A percentile compares a stretch with the other conserved stretches of the same genome.
phyloP scores from a whole-genome alignment of 202 grass and related monocot genomes.

The Schoenoplectus tabernaemontani region DNA sequence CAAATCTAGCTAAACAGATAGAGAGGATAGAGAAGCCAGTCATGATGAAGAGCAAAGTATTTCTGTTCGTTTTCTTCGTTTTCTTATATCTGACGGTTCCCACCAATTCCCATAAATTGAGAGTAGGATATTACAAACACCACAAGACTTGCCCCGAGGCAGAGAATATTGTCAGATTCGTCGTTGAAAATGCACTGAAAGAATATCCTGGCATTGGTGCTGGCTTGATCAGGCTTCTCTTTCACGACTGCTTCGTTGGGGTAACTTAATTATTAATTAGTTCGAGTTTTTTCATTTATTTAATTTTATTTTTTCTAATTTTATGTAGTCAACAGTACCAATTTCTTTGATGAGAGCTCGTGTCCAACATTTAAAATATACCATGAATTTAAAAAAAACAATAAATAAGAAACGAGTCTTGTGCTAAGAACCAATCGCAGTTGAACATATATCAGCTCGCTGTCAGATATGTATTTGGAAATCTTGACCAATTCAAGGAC shows the following conservation, averaged over 20 bases:
- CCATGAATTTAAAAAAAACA: no score
- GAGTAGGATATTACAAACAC: conserved; percentile 28
- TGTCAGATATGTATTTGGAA: no score
- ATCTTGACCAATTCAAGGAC: no score
- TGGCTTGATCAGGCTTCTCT: conserved; percentile 54
- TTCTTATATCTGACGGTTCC: background rate
- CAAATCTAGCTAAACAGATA: background rate
- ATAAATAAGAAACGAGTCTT: no score
- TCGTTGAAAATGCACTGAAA: conserved; percentile 18
- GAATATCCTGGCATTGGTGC: conserved; percentile 29
- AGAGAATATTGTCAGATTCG: conserved; percentile 24
- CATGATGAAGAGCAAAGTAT: background rate
- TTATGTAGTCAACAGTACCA: no score
- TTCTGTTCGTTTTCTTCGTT: background rate
- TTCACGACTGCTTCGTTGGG: conserved; percentile 79
- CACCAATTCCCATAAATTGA: background rate
- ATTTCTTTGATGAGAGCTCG: no score
- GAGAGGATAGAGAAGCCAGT: background rate
- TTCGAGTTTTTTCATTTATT: background rate
- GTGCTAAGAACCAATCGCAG: no score
- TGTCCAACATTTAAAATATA: no score
- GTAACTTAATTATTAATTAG: background rate
- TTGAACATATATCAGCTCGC: no score
- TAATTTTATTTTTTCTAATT: background rate
- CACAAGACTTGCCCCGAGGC: conserved; percentile 19